Conservation (phyloP, 2,329 filamentous ascomycete species). For the Rhinocladiella mackenziei region DNA sequence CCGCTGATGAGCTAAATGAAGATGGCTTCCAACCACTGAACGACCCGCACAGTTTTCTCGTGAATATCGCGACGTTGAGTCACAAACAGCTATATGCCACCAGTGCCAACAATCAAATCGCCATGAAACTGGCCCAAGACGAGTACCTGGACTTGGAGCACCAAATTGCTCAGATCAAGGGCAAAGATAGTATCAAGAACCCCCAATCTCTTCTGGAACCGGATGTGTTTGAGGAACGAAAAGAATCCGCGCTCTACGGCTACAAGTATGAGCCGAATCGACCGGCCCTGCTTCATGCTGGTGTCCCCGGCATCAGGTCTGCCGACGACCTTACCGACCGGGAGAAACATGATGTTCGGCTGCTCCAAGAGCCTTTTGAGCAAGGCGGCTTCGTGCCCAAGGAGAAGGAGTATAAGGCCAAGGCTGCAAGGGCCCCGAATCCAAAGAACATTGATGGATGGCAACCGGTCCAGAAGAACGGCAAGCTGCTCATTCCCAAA, state of each 20-base stretch:
- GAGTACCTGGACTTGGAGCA: conserved; percentile 52
- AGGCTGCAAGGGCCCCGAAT: conserved; percentile 35
- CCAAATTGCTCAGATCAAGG: conserved; percentile 46
- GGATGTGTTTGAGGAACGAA: conserved; percentile 55
- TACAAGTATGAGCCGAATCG: conserved; percentile 53
- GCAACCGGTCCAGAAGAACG: conserved; percentile 37
- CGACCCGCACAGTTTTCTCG: conserved; percentile 24
- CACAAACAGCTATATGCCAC: conserved; percentile 47
- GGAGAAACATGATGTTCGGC: conserved; percentile 37
- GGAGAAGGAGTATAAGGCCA: conserved; percentile 40
- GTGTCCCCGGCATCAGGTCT: conserved; percentile 32
- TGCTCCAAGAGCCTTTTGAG: conserved; percentile 55
- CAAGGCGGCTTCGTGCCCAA: conserved; percentile 49
- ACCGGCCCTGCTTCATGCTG: conserved; percentile 29
- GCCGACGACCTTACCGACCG: conserved; percentile 26
- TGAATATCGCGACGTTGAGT: conserved; percentile 19
- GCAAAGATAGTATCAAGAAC: conserved; percentile 52
- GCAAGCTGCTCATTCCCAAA: conserved; percentile 24
- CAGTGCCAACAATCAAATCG: conserved; percentile 52
- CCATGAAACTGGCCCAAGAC: conserved; percentile 55
- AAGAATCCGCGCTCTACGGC: conserved; percentile 58
- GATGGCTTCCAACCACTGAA: conserved; percentile 27
- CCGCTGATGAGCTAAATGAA: conserved; percentile 21
- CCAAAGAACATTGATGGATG: conserved; percentile 41
- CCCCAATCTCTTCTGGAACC: conserved; percentile 42